phyloP scores from a whole-genome alignment of 345 rosid genomes.

The Eucalyptus curtisii region DNA sequence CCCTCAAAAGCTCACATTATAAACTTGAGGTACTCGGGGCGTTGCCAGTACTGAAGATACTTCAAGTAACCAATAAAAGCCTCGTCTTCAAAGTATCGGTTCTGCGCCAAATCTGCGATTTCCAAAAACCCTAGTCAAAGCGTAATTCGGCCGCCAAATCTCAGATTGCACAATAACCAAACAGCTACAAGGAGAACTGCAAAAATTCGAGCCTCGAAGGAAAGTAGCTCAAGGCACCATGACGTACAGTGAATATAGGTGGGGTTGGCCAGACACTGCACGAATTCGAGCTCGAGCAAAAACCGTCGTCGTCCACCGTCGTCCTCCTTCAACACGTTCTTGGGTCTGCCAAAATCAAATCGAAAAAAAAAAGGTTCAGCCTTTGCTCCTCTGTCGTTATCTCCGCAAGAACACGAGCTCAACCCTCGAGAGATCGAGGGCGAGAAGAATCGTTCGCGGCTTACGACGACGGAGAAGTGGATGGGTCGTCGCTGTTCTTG shows the following conservation, averaged over 20 bases:
- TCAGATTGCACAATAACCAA: neutral
- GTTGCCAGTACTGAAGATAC: constrained; percentile 96
- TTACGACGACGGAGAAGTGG: neutral
- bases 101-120: constrained; percentile 84
- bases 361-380: neutral
- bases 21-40: constrained; percentile 78
- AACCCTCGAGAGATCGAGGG: neutral
- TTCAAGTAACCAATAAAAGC: constrained; percentile 95
- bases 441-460: neutral
- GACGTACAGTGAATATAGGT: constrained; percentile 88
- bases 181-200: neutral
- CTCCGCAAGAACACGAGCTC: neutral
- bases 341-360: constrained; percentile 21
- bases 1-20: constrained; percentile 54
- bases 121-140: neutral
- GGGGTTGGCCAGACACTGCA: constrained; percentile 95
- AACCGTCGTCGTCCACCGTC: constrained; percentile 87
- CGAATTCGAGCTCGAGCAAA: constrained; percentile 83
- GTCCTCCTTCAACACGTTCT: constrained; percentile 63
- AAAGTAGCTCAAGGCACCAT: neutral
- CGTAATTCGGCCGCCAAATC: neutral
- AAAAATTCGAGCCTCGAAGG: neutral
- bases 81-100: constrained; percentile 96
- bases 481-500: neutral
- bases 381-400: neutral